A percentile compares a stretch with the other conserved stretches of the same genome.
Conservation (phyloP, 2,329 filamentous ascomycete genomes). For the Ophiostoma triangulosporum region DNA sequence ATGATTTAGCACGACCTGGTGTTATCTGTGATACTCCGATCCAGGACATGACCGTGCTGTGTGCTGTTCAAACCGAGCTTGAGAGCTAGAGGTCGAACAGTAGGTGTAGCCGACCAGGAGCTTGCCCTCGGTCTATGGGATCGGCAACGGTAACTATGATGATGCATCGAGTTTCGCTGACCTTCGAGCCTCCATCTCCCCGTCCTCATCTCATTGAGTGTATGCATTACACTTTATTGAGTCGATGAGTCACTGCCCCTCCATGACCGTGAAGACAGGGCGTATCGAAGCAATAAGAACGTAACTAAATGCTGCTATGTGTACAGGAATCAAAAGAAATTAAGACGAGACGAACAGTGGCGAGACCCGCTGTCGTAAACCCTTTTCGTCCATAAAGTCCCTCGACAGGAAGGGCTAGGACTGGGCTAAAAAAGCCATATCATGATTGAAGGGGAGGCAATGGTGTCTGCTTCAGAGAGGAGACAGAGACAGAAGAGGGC, state of each 20-base stretch:
- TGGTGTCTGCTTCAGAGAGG: no score
- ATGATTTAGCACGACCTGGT: no score
- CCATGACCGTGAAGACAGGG: neutral
- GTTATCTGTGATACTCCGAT: neutral
- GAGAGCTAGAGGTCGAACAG: neutral
- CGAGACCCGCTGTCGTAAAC: constrained; percentile 8
- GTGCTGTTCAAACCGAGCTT: neutral
- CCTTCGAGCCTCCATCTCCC: neutral
- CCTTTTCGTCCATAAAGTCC: constrained; percentile 12
- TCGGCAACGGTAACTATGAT: neutral
- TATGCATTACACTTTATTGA: neutral
- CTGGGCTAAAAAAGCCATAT: neutral
- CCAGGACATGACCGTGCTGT: neutral
- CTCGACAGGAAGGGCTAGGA: neutral
- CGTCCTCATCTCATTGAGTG: neutral
- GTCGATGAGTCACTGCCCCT: neutral
- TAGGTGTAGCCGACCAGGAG: neutral
- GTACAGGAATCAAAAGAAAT: neutral
- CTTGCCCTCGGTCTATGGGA: no score
- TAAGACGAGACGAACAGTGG: neutral
- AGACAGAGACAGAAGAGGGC: no score
- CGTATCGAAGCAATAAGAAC: neutral
- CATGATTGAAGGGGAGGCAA: no score
- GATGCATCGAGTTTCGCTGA: neutral
- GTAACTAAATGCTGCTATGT: neutral